Conservation (phyloP, 441 rosid genomes). For the Syzygium malaccense region DNA sequence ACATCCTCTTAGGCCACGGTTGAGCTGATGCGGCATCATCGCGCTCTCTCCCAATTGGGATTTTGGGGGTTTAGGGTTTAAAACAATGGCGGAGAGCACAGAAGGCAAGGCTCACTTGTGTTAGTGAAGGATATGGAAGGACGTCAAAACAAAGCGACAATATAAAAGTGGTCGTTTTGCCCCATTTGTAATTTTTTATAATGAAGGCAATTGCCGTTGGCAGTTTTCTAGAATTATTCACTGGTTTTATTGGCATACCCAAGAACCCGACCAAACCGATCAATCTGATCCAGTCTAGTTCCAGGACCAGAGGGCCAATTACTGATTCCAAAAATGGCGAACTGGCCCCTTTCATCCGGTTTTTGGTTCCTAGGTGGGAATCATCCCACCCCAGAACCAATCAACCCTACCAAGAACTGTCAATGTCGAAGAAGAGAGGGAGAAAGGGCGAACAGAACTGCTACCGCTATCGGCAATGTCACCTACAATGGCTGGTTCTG, state of each 20-base stretch:
- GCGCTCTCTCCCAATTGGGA: neutral
- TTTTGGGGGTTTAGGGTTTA: neutral
- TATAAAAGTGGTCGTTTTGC: neutral
- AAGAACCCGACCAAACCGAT: too few relatives aligned
- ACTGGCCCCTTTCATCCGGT: too few relatives aligned
- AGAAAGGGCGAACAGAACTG: neutral
- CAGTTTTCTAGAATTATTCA: neutral
- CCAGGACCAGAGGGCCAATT: too few relatives aligned
- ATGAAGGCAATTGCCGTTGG: too few relatives aligned
- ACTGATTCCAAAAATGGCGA: too few relatives aligned
- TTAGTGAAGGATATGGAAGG: neutral
- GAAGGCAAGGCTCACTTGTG: neutral
- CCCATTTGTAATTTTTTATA: neutral
- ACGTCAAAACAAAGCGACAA: neutral
- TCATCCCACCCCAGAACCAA: too few relatives aligned
- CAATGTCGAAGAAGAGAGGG: neutral
- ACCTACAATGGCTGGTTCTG: neutral
- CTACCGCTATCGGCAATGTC: neutral
- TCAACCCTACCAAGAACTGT: neutral
- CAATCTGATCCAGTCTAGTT: too few relatives aligned
- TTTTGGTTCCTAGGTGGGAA: too few relatives aligned
- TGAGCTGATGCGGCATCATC: neutral
- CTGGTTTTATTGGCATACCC: neutral
- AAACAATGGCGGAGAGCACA: neutral
- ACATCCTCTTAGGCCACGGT: slow-evolving; percentile 32